phyloP scores from a whole-genome alignment of 75 land plant genomes.

The Cupressus sempervirens region DNA sequence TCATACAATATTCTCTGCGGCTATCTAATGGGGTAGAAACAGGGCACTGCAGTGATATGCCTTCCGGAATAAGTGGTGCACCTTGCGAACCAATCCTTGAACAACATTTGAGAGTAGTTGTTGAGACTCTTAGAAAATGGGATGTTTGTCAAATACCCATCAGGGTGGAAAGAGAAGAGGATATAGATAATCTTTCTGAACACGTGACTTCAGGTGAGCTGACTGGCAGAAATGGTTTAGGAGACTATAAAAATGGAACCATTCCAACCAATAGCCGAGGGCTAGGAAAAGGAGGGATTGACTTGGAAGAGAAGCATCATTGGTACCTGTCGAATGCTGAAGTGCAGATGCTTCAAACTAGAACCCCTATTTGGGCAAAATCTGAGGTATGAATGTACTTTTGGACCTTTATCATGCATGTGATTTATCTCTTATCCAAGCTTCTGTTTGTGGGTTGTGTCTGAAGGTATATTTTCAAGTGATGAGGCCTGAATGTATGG shows the following conservation, averaged over 20 bases:
- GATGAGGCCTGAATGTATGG: constrained; percentile 22
- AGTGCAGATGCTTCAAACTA: constrained; percentile 67
- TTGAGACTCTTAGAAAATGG: constrained; percentile 89
- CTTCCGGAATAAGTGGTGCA: constrained; percentile 25
- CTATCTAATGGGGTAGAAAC: constrained; percentile 12
- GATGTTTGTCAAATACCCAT: constrained; percentile 79
- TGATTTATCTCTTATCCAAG: neutral
- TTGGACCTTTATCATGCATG: neutral
- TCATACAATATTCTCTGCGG: constrained; percentile 69
- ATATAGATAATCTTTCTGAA: constrained; percentile 20
- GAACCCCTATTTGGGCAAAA: constrained; percentile 83
- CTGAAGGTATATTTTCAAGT: constrained; percentile 50
- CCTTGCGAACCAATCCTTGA: constrained; percentile 27
- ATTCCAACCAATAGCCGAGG: constrained; percentile 4
- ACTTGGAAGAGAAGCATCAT: constrained; percentile 47
- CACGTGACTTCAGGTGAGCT: constrained; percentile 10
- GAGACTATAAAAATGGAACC: constrained; percentile 14
- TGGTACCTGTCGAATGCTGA: constrained; percentile 90
- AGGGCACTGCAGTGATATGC: constrained; percentile 24
- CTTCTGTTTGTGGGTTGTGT: neutral
- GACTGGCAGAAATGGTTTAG: constrained; percentile 22
- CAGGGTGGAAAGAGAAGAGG: constrained; percentile 86
- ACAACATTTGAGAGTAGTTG: constrained; percentile 58
- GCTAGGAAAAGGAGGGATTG: constrained; percentile 28
- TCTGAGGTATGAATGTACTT: constrained; percentile 53